Base-by-base conservation (phyloP, 2,329 filamentous ascomycete species). In the Arachnomyces sp. region DNA sequence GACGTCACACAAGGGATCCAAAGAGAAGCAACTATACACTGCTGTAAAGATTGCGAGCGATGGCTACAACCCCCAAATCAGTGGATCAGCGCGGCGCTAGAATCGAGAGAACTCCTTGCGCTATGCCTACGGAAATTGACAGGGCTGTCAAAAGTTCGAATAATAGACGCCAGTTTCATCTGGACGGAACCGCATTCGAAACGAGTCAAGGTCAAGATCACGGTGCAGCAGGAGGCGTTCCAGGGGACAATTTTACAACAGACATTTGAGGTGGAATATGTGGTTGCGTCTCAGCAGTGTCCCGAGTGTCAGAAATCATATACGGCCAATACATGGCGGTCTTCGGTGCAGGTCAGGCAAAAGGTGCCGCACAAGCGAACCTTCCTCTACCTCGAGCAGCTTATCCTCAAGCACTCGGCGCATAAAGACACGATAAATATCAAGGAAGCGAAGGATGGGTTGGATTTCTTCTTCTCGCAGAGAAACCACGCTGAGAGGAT, bases 131-230 rank as follows among this genome's bases (percentile, higher is more conserved):
- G 87, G 59, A 93, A 92, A 64, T 67, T 98, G 48, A 74, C 84
- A 48, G 89, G 89, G 20, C 68, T 98, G 48, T 79, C 82, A 61
- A 94, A 92, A 69, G 85, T 94, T 51, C 77, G 92, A 46, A 92
- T 98, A 56, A 89, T 95, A 56, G 92, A 98, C 60, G 92, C 92
- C 34, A 84, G 80, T 55, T 98, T 96, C 60, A 84, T 96, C 58
- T 98, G 92, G 92, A 98, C 92, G 1, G 92, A 98, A 65, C 90
- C 92, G 8, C 92, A 98, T 68, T 95, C 89, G 54, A 76, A 87
- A 57, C 75, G 92, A 60, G 76, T 96, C 49, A 93, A 89, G 67
- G 81, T 96, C 62, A 95, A 95, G 71, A 82, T 98, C 63, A 96
- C 92, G 1, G 82, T 96, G 35, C 92, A 96, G 58, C 74, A 78